phyloP scores from a whole-genome alignment of 73 alveolate genomes.

The Tetrahymena thermophila region DNA sequence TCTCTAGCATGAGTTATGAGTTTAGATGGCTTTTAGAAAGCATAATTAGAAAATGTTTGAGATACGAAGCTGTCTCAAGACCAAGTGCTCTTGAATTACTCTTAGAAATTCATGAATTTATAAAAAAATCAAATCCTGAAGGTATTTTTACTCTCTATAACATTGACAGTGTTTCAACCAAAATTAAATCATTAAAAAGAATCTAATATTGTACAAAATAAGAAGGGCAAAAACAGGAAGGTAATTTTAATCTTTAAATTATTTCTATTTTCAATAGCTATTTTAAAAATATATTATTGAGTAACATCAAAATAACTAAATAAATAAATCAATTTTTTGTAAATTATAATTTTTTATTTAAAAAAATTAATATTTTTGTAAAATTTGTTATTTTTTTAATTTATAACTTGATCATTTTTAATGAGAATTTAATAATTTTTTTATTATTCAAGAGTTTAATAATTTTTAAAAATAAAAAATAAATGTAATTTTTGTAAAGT shows the following conservation, averaged over 20 bases:
- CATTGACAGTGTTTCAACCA: neutral
- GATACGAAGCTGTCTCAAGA: neutral
- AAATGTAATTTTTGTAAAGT: too few species aligned
- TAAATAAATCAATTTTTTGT: too few species aligned
- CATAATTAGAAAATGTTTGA: neutral
- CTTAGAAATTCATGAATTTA: neutral
- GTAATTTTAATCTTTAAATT: neutral
- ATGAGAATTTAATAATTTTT: too few species aligned
- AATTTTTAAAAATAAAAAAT: too few species aligned
- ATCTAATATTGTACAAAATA: neutral
- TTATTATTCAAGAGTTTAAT: too few species aligned
- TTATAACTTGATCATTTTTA: too few species aligned
- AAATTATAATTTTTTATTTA: too few species aligned
- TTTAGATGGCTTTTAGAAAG: neutral
- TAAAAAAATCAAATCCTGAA: neutral
- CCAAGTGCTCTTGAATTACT: neutral
- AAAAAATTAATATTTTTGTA: too few species aligned
- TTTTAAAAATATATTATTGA: too few species aligned
- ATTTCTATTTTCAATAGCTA: too few species aligned
- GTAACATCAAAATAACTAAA: too few species aligned
- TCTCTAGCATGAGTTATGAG: neutral
- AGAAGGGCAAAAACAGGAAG: neutral
- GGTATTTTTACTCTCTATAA: neutral
- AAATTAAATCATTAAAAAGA: neutral
- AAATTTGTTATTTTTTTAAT: too few species aligned